These are phyloP conservation scores for Vitis hybrid DNA, from an alignment of 177 flowering plant species.

Conservation along the genomic window DNA sequence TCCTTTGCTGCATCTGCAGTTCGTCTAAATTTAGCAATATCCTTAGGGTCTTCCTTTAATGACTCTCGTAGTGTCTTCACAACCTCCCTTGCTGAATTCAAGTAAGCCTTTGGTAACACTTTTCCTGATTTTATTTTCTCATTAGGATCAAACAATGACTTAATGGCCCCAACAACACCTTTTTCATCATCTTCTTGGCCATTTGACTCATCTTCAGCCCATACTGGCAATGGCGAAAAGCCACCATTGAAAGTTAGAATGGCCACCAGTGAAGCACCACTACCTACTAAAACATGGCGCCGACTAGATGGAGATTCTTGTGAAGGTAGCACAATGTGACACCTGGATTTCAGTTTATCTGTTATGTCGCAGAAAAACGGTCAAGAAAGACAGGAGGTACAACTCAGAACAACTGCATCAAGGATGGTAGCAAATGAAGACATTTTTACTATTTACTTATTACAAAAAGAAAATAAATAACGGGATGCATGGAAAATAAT, in stretches of 20 bases:
- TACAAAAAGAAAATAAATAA: too few relatives aligned
- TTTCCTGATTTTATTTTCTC: constrained; percentile 90
- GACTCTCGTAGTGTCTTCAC: constrained; percentile 85
- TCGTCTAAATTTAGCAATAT: constrained; percentile 73
- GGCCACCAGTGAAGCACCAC: constrained; percentile 34
- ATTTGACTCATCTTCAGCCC: constrained; percentile 48
- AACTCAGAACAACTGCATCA: not conserved
- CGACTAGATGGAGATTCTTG: constrained; percentile 27
- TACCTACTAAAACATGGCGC: constrained; percentile 27
- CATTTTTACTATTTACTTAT: too few relatives aligned
- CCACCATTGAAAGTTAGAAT: constrained; percentile 27
- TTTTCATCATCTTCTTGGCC: constrained; percentile 36
- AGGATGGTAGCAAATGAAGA: too few relatives aligned
- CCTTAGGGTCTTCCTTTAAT: constrained; percentile 73
- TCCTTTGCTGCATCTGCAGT: constrained; percentile 97
- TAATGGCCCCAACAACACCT: constrained; percentile 57
- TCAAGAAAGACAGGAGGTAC: not conserved
- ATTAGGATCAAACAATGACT: constrained; percentile 81
- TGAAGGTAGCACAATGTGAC: constrained; percentile 18
- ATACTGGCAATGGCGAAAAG: constrained; percentile 30
- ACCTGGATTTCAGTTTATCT: constrained; percentile 41
- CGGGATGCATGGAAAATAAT: too few relatives aligned
- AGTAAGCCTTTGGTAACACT: constrained; percentile 85
- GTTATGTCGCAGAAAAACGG: constrained; percentile 29
- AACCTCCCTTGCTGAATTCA: constrained; percentile 89